Evolutionary conservation across 805 yeast genomes (phyloP).

Genomic region (Isabelozyma heimii): DNA sequence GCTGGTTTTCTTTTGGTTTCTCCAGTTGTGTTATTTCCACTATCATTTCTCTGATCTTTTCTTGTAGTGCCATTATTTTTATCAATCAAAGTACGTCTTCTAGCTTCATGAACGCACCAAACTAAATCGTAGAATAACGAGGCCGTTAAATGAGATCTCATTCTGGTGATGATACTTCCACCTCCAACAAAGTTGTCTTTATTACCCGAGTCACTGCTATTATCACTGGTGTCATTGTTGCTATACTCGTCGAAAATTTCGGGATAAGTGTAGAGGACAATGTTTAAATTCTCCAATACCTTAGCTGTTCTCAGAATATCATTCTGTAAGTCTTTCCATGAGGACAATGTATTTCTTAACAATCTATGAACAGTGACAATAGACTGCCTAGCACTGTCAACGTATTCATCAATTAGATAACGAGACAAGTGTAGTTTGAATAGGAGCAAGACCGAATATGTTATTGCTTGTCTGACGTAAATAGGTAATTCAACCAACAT

Average conservation of each 20-base stretch:
- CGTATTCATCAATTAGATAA: constrained; percentile 64
- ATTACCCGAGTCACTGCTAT: constrained; percentile 8
- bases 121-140: constrained; percentile 88
- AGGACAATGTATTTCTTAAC: constrained; percentile 81
- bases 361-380: constrained; percentile 90
- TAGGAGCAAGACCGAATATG: constrained; percentile 73
- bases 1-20: constrained; percentile 38
- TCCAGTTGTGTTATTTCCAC: neutral
- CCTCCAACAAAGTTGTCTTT: constrained; percentile 5
- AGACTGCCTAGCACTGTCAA: constrained; percentile 88
- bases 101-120: constrained; percentile 93
- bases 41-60: constrained; percentile 3
- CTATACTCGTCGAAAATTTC: constrained; percentile 61
- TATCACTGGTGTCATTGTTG: constrained; percentile 27
- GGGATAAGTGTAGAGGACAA: constrained; percentile 83
- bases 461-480: constrained; percentile 80
- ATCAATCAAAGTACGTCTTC: constrained; percentile 55
- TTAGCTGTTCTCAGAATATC: constrained; percentile 91
- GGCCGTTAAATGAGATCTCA: constrained; percentile 91
- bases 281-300: constrained; percentile 82
- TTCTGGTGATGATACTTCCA: constrained; percentile 65
- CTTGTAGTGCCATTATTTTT: constrained; percentile 15
- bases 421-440: constrained; percentile 83
- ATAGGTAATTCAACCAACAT: constrained; percentile 83
- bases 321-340: constrained; percentile 88